Conservation (phyloP, 495 filamentous ascomycete species). For the Extremus antarcticus region DNA sequence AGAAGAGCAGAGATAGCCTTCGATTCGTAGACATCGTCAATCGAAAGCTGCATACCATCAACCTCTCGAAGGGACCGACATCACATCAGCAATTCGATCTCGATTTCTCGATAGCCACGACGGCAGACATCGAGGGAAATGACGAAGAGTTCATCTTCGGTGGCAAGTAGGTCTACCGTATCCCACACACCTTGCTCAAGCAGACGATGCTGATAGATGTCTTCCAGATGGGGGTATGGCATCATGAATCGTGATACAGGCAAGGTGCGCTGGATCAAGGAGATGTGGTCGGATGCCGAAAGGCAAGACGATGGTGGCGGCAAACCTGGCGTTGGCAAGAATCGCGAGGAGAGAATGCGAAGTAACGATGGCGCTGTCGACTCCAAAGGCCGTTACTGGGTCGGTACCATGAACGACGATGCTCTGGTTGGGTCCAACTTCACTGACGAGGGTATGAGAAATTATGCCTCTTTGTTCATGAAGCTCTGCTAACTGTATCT, state of each 20-base stretch:
- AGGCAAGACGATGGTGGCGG: constrained; percentile 28
- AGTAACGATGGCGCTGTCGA: constrained; percentile 79
- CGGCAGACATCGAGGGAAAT: constrained; percentile 65
- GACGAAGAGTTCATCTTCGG: constrained; percentile 62
- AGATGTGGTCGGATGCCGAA: constrained; percentile 45
- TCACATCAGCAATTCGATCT: constrained; percentile 55
- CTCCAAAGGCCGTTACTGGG: constrained; percentile 73
- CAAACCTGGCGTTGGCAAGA: constrained; percentile 20
- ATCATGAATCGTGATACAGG: constrained; percentile 59
- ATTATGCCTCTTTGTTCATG: background rate
- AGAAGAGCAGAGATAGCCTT: constrained; percentile 54
- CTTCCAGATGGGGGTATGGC: constrained; percentile 55
- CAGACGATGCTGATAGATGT: no score
- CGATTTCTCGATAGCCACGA: constrained; percentile 58
- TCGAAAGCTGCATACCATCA: constrained; percentile 60
- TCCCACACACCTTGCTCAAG: background rate
- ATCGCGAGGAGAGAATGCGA: constrained; percentile 33
- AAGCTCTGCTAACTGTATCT: constrained; percentile 20
- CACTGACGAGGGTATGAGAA: constrained; percentile 25
- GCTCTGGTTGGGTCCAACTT: constrained; percentile 14
- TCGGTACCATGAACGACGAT: constrained; percentile 76
- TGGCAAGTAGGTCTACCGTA: constrained; percentile 43
- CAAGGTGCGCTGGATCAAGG: constrained; percentile 48
- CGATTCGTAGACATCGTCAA: constrained; percentile 88
- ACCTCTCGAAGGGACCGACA: constrained; percentile 51